phyloP scores from a whole-genome alignment of 1,139 yeast species.

The Candida sp. region DNA sequence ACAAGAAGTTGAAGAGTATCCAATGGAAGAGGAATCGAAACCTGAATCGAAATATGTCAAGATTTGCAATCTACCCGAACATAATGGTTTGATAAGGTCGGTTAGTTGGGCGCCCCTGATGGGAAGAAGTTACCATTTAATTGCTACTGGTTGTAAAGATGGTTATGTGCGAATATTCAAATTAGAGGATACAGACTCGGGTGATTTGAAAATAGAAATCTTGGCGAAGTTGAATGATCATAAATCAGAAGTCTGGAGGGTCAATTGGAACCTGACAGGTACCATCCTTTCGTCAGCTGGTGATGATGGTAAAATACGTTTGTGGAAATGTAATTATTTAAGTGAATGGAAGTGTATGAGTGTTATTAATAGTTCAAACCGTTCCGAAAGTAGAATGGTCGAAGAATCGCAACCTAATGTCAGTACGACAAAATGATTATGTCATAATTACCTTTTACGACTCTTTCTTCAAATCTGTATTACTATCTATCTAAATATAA shows the following conservation, averaged over 20 bases:
- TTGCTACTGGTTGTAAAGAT: slow-evolving; percentile 96
- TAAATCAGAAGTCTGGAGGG: slow-evolving; percentile 92
- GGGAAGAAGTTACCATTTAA: slow-evolving; percentile 83
- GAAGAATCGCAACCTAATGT: slow-evolving; percentile 13
- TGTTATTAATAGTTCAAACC: slow-evolving; percentile 68
- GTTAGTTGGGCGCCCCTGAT: slow-evolving; percentile 98
- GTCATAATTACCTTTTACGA: too few relatives aligned
- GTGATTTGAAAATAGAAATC: slow-evolving; percentile 33
- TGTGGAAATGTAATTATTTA: slow-evolving; percentile 88
- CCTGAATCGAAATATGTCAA: slow-evolving; percentile 26
- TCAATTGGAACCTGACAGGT: slow-evolving; percentile 92
- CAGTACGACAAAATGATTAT: too few relatives aligned
- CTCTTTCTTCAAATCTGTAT: too few relatives aligned
- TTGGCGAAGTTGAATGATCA: slow-evolving; percentile 60
- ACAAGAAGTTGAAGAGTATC: slow-evolving; percentile 6
- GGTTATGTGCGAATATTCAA: slow-evolving; percentile 87
- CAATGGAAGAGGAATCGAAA: slow-evolving; percentile 10
- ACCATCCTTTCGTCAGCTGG: slow-evolving; percentile 93
- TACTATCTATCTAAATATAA: too few relatives aligned
- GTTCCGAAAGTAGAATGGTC: slow-evolving; percentile 19
- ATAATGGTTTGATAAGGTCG: slow-evolving; percentile 80
- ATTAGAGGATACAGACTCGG: slow-evolving; percentile 41
- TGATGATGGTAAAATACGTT: slow-evolving; percentile 87
- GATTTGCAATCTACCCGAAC: slow-evolving; percentile 60
- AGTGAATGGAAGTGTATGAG: slow-evolving; percentile 93